A percentile compares a stretch with the other conserved stretches of the same genome.
These are phyloP conservation scores for Talaromyces liani DNA, from an alignment of 495 filamentous ascomycete genomes.

Conservation along the genomic window DNA sequence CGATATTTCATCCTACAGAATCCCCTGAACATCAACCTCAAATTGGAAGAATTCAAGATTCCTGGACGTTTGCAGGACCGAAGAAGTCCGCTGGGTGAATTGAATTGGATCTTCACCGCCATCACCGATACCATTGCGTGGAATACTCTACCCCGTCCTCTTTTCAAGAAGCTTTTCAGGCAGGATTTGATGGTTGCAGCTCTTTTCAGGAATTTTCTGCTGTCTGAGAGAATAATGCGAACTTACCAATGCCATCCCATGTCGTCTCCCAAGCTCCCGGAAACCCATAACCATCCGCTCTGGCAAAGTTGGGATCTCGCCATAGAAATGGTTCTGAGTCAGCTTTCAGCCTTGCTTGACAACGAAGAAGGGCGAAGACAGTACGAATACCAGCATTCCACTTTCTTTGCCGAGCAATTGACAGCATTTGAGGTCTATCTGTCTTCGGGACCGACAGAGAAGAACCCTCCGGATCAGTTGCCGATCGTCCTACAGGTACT, in stretches of 20 bases:
- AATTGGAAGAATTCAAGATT: conserved; percentile 67
- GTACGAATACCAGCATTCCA: conserved; percentile 90
- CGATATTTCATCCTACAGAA: conserved; percentile 93
- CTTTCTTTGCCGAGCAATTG: conserved; percentile 95
- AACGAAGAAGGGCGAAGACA: conserved; percentile 63
- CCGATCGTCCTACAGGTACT: conserved; percentile 95
- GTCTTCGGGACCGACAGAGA: conserved; percentile 73
- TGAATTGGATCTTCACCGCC: conserved; percentile 99
- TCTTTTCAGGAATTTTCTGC: conserved; percentile 89
- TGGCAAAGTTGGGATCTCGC: conserved; percentile 98
- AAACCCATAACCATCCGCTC: conserved; percentile 85
- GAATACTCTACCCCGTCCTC: conserved; percentile 79
- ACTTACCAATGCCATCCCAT: conserved; percentile 91
- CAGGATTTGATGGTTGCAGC: conserved; percentile 99
- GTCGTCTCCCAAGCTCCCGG: conserved; percentile 79
- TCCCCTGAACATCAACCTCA: conserved; percentile 67
- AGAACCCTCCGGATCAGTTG: conserved; percentile 85
- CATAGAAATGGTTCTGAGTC: conserved; percentile 89
- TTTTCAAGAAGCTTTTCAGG: conserved; percentile 94
- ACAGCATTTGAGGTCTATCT: conserved; percentile 97
- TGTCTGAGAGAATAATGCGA: conserved; percentile 91
- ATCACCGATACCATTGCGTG: conserved; percentile 99
- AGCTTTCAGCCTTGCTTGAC: conserved; percentile 75
- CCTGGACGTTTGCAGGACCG: conserved; percentile 85
- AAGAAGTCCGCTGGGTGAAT: conserved; percentile 88